phyloP scores from a whole-genome alignment of 1,139 yeast species.

The Geotrichum australiense region DNA sequence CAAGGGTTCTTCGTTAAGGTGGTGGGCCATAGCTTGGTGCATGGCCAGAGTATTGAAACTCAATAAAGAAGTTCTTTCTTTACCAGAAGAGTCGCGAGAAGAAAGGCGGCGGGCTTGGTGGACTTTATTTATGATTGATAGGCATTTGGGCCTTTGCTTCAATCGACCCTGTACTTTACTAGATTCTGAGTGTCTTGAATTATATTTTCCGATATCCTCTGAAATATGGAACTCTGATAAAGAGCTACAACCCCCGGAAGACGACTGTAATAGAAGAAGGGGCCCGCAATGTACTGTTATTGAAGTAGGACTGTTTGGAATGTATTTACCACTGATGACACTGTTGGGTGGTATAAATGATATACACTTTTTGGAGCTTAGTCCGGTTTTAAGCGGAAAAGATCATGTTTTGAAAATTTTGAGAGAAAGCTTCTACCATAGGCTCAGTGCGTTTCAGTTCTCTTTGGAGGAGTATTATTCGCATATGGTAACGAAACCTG shows the following conservation, averaged over 20 bases:
- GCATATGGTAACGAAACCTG: slow-evolving; percentile 12
- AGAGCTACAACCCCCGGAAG: slow-evolving; percentile 24
- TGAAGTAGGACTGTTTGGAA: slow-evolving; percentile 26
- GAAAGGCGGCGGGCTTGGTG: slow-evolving; percentile 42
- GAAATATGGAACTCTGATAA: slow-evolving; percentile 32
- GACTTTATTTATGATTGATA: slow-evolving; percentile 38
- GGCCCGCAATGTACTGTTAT: slow-evolving; percentile 21
- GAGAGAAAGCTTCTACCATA: slow-evolving; percentile 22
- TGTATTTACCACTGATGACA: slow-evolving; percentile 27
- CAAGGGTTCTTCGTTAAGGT: slow-evolving; percentile 36
- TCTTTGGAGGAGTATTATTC: slow-evolving; percentile 22
- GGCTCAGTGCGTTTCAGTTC: slow-evolving; percentile 24
- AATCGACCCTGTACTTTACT: slow-evolving; percentile 33
- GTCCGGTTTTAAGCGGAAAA: slow-evolving; percentile 19
- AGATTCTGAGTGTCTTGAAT: slow-evolving; percentile 33
- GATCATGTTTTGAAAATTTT: slow-evolving; percentile 20
- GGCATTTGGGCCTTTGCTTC: slow-evolving; percentile 38
- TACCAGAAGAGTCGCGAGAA: slow-evolving; percentile 34
- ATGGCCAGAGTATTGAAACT: slow-evolving; percentile 32
- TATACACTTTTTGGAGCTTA: slow-evolving; percentile 22
- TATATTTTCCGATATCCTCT: slow-evolving; percentile 36
- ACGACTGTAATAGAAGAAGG: slow-evolving; percentile 22
- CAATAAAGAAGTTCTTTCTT: slow-evolving; percentile 29
- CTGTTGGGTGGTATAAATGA: slow-evolving; percentile 26
- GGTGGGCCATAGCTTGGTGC: slow-evolving; percentile 38